Evolutionary conservation across 1,284 basidiomycete genomes (phyloP).

Genomic region (Ustilago crameri): DNA sequence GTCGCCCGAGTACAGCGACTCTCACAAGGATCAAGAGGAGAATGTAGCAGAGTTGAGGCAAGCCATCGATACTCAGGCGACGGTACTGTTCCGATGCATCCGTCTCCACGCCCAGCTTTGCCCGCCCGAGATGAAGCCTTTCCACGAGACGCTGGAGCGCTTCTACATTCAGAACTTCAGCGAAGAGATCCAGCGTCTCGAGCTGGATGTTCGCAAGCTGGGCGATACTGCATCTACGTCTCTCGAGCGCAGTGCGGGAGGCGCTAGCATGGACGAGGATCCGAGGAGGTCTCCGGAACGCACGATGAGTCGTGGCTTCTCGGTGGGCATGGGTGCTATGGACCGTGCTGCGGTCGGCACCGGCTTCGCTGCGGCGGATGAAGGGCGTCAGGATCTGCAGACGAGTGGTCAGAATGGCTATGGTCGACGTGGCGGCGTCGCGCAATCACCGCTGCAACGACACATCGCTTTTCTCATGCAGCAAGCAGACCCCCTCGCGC

Average conservation of each 20-base stretch:
- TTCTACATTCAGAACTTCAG: slow-evolving; percentile 88
- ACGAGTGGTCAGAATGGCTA: slow-evolving; percentile 12
- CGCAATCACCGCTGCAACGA: slow-evolving; percentile 45
- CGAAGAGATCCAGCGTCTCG: slow-evolving; percentile 77
- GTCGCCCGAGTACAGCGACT: slow-evolving; percentile 75
- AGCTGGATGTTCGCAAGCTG: slow-evolving; percentile 42
- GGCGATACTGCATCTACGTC: slow-evolving; percentile 15
- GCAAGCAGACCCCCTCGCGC: slow-evolving; percentile 20
- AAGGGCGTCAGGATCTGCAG: slow-evolving; percentile 39
- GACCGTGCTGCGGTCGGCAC: slow-evolving; percentile 18
- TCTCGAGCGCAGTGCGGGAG: slow-evolving; percentile 13
- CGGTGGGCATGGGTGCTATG: slow-evolving; percentile 41
- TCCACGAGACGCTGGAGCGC: slow-evolving; percentile 88
- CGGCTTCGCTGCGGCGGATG: slow-evolving; percentile 22
- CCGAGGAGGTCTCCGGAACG: slow-evolving; percentile 30
- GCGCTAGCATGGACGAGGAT: slow-evolving; percentile 23
- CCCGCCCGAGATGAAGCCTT: slow-evolving; percentile 84
- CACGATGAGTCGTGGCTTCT: slow-evolving; percentile 34
- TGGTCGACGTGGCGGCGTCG: slow-evolving; percentile 14
- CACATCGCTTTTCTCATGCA: slow-evolving; percentile 46
- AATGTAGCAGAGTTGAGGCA: slow-evolving; percentile 77
- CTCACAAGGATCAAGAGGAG: slow-evolving; percentile 78
- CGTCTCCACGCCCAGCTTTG: slow-evolving; percentile 84
- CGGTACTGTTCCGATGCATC: slow-evolving; percentile 83
- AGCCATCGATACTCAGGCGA: slow-evolving; percentile 80